Base-by-base conservation (phyloP, 2,329 filamentous ascomycete genomes). In the Pseudogymnoascus sp. region DNA sequence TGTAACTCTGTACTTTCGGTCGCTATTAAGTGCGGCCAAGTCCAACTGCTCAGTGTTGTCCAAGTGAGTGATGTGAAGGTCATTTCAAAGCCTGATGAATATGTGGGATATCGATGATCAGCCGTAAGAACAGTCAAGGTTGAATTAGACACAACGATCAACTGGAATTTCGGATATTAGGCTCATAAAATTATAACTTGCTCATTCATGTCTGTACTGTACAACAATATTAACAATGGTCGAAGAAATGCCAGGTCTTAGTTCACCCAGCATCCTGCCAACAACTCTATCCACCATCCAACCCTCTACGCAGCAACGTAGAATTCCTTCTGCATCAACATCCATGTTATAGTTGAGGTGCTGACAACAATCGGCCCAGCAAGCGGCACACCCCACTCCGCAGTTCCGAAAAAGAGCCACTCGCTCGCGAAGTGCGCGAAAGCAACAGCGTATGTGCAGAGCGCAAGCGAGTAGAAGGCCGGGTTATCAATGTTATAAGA, bases 351-450 rank as follows among this genome's bases (percentile, higher is more conserved):
- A n/a, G 76, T 78, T 6, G 72, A 71, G 10, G 76, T 78, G 1
- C 81, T 80, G 23, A 85, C 75, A 19, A 78, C 75, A 62, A 87
- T 80, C 1, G 85, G 85, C 60, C 85, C 82, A 4, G 79, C 69
- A 68, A 87, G 79, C 2, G 84, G 83, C 19, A 78, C 74, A 3
- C 81, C 83, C 73, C 89, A 84, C 68, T 82, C 85, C 70, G 91
- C 87, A 19, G 86, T 93, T 71, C 88, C 88, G 77, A 89, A 97
- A 3, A 92, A 76, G 68, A 90, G 79, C 80, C 90, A 89, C 81
- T 99, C 95, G 69, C 83, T 88, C 66, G 85, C 81, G 75, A 83
- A 71, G 74, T 75, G 73, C 8, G 62, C 34, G 23, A 62, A 48
- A 39, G 86, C 87, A 65, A 88, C 77, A 0, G 76, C 79, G 71